phyloP scores from a whole-genome alignment of 306 rosid genomes.

The Cucurbita argyrosperma region DNA sequence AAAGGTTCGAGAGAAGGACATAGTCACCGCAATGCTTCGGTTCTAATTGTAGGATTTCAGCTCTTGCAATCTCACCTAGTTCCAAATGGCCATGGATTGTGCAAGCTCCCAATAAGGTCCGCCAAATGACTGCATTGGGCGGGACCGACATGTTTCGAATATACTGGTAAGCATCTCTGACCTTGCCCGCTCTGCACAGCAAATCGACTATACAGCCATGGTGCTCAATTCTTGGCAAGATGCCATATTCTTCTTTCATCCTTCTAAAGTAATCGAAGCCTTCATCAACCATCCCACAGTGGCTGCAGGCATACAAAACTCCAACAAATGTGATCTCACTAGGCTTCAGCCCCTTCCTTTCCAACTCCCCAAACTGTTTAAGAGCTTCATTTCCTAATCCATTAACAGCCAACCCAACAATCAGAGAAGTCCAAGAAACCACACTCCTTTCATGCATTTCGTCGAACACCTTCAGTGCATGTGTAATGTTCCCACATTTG shows the following conservation, averaged over 20 bases:
- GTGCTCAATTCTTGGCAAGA: conserved; percentile 25
- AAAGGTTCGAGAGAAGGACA: conserved; percentile 33
- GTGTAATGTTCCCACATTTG: conserved; percentile 24
- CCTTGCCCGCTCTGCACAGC: conserved; percentile 28
- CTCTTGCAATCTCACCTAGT: conserved; percentile 26
- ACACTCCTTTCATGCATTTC: conserved; percentile 19
- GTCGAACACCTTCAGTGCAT: conserved; percentile 18
- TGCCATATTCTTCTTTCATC: conserved; percentile 23
- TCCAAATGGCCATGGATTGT: conserved; percentile 17
- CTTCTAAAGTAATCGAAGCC: conserved; percentile 23
- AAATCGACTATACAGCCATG: conserved; percentile 33
- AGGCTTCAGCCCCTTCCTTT: conserved; percentile 18
- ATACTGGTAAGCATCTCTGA: conserved; percentile 20
- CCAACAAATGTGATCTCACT: conserved; percentile 31
- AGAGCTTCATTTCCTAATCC: conserved; percentile 30
- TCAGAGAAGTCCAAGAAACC: conserved; percentile 29
- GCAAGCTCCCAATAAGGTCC: conserved; percentile 30
- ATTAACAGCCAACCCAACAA: conserved; percentile 34
- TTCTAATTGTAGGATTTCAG: conserved; percentile 12
- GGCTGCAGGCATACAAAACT: conserved; percentile 34
- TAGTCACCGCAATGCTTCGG: conserved; percentile 26
- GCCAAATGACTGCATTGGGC: conserved; percentile 33
- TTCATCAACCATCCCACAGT: conserved; percentile 29
- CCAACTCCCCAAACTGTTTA: conserved; percentile 17
- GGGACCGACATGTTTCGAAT: conserved; percentile 17